Evolutionary conservation across 2,329 filamentous ascomycete genomes (phyloP).

Genomic region (Ophiostoma tasmaniense): DNA sequence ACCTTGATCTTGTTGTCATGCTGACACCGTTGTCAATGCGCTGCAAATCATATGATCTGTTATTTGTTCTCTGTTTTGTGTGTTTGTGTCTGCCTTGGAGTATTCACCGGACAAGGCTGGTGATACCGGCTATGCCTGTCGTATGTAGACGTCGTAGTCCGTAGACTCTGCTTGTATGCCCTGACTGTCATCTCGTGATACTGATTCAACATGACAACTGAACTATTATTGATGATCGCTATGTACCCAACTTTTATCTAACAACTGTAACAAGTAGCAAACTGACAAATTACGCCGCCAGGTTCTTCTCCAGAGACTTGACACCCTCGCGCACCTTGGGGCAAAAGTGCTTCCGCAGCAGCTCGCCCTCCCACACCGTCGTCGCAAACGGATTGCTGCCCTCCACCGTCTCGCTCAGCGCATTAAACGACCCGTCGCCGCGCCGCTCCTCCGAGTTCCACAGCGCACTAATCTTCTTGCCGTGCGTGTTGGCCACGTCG

Average conservation of each 20-base stretch:
- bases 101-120: background rate
- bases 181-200: background rate
- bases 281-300: slow-evolving; percentile 26
- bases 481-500: slow-evolving; percentile 72
- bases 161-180: background rate
- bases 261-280: no score
- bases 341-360: slow-evolving; percentile 77
- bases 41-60: background rate
- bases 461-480: slow-evolving; percentile 70
- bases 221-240: background rate
- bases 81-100: background rate
- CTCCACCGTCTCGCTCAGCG: slow-evolving; percentile 65
- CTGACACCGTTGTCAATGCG: background rate
- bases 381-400: slow-evolving; percentile 82
- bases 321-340: slow-evolving; percentile 74
- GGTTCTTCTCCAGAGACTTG: slow-evolving; percentile 58
- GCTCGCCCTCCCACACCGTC: slow-evolving; percentile 88
- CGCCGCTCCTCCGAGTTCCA: slow-evolving; percentile 94
- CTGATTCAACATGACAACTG: no score
- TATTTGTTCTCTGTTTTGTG: background rate
- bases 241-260: background rate
- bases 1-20: background rate
- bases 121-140: background rate
- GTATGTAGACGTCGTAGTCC: no score
- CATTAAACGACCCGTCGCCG: slow-evolving; percentile 80